These are phyloP conservation scores for Botrytis porri DNA, from an alignment of 2,329 filamentous ascomycete genomes.

Conservation along the genomic window DNA sequence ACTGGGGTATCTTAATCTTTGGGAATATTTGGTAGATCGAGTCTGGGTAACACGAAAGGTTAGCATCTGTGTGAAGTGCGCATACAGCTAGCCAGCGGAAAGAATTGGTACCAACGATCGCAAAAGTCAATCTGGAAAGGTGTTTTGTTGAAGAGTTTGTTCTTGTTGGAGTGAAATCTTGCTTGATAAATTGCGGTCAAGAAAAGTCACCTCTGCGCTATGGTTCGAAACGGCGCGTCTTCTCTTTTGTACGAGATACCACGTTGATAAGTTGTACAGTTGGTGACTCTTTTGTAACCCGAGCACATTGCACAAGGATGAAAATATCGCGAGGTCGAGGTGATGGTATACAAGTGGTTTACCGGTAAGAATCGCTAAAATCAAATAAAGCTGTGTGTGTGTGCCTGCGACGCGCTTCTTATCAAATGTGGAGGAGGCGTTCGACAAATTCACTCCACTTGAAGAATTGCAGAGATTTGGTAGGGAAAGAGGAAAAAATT, in stretches of 20 bases:
- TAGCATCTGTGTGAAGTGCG: conserved; percentile 6
- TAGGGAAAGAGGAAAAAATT: conserved; percentile 24
- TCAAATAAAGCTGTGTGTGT: conserved; percentile 5
- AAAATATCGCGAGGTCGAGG: conserved; percentile 13
- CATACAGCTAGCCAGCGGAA: background rate
- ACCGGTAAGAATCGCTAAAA: conserved; percentile 15
- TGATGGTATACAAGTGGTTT: conserved; percentile 5
- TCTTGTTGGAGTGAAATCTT: background rate
- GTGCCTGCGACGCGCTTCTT: conserved; percentile 26
- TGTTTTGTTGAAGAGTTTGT: conserved; percentile 6
- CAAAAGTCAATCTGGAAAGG: background rate
- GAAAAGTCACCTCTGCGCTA: conserved; percentile 4
- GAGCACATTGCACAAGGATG: conserved; percentile 10
- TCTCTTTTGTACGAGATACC: conserved; percentile 23
- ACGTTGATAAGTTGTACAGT: conserved; percentile 32
- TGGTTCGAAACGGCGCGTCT: conserved; percentile 20
- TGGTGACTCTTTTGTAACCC: conserved; percentile 16
- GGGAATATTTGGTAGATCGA: conserved; percentile 25
- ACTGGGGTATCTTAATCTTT: conserved; percentile 28
- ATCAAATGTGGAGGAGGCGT: conserved; percentile 23
- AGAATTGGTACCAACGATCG: conserved; percentile 8
- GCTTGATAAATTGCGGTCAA: conserved; percentile 13
- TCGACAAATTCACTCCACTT: conserved; percentile 24
- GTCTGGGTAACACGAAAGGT: conserved; percentile 17
- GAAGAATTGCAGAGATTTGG: conserved; percentile 22